Percentiles rank a stretch among this genome's conserved stretches.
phyloP scores from a whole-genome alignment of 163 green algal genomes.

The Scenedesmus sp. region DNA sequence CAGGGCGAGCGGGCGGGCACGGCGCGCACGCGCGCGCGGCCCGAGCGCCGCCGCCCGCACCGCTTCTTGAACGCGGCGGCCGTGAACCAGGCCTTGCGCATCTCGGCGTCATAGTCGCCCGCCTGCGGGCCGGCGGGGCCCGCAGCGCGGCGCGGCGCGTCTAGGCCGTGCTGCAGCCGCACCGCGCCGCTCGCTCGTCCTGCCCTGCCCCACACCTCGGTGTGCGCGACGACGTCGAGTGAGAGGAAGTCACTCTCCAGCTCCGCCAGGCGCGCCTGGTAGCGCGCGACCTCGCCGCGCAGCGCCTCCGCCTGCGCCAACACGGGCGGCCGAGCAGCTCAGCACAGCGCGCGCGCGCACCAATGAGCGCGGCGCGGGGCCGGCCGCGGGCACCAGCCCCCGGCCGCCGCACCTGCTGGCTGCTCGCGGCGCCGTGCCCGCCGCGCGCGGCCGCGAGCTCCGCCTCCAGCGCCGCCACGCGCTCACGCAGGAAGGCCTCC shows the following conservation, averaged over 20 bases:
- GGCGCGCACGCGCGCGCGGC: no score
- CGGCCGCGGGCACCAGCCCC: not conserved
- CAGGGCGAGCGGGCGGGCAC: no score
- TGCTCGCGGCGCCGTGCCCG: constrained; percentile 21
- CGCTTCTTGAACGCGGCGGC: constrained; percentile 70
- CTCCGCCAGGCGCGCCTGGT: constrained; percentile 44
- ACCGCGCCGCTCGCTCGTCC: no score
- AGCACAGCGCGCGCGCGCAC: no score
- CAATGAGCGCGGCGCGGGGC: no score
- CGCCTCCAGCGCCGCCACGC: constrained; percentile 52
- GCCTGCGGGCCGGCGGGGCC: no score
- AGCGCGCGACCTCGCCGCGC: constrained; percentile 53
- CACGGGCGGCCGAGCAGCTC: no score
- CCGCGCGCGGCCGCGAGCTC: constrained; percentile 37
- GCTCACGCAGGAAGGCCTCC: constrained; percentile 59
- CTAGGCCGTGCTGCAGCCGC: no score
- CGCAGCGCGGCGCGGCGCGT: no score
- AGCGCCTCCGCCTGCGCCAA: constrained; percentile 50
- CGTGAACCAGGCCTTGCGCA: constrained; percentile 68
- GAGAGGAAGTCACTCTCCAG: constrained; percentile 39
- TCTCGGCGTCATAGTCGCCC: constrained; percentile 52
- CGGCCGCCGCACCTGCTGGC: constrained; percentile 39
- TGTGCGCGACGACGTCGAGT: constrained; percentile 25
- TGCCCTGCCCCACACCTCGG: constrained; percentile 27
- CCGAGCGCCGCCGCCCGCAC: constrained; percentile 32